Evolutionary conservation across 2,329 filamentous ascomycete species (phyloP), one percentile per base, ranked within the genome.

Genomic region (Apiospora rasikravindrae): DNA sequence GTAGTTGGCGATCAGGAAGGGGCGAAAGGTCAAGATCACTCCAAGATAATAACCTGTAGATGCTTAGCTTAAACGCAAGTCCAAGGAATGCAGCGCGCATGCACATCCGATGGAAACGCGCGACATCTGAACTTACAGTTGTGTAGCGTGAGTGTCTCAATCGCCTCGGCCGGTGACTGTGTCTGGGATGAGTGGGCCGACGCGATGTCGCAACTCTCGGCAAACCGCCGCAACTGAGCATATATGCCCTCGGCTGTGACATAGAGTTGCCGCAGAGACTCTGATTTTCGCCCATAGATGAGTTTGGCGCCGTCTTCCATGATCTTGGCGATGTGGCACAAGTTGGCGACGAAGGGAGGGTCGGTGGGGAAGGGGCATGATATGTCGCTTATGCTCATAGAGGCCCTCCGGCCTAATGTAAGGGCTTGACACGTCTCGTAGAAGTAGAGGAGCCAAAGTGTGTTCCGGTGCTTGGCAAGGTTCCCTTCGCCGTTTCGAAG

Each of bases 381-480:
- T 24, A 79, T 78, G n/a, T 78, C 77, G 1, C 51, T 70, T 71
- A 75, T 73, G 51, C 74, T 75, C 44, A 79, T 42, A 14, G 73
- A 71, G 69, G 73, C 72, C 66, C 73, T 71, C 29, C 77, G 69
- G 22, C 77, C 77, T 33, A 77, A 71, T 19, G 73, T 74, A 16
- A 77, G 70, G 8, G 75, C 70, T 51, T 76, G 76, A 73, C 74
- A 77, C 75, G 73, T 77, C 61, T 80, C 79, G 26, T 77, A 73
- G 19, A 76, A 78, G 66, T 80, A 80, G 0, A 80, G 75, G 19
- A 74, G 76, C 79, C 79, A 80, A 14, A 80, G 71, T 0, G 78
- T 80, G 0, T 73, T 73, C 2, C 78, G 74, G 4, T 75, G 75
- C 37, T 77, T 77, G 64, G 79, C 73, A 2, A 77, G 67, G 29